A percentile compares a stretch with the other conserved stretches of the same genome.
Conservation (phyloP, 495 filamentous ascomycete species). For the Trichocladium antarcticum region DNA sequence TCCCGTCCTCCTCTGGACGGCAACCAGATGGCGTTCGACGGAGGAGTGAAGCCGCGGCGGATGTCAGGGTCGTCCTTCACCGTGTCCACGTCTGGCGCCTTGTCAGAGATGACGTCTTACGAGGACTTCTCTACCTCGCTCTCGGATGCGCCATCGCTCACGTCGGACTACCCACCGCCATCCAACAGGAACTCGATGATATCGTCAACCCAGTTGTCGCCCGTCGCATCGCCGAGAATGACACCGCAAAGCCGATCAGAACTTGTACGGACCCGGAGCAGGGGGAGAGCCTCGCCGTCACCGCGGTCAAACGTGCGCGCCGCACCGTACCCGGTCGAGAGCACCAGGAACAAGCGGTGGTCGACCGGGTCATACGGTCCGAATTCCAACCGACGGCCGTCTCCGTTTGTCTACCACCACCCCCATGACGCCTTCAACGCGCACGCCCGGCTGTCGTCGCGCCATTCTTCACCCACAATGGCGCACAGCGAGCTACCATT, state of each 20-base stretch:
- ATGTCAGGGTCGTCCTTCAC: slow-evolving; percentile 51
- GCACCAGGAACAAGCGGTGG: slow-evolving; percentile 55
- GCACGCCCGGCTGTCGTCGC: slow-evolving; percentile 36
- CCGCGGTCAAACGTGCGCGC: slow-evolving; percentile 52
- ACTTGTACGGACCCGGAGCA: slow-evolving; percentile 46
- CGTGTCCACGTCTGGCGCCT: slow-evolving; percentile 45
- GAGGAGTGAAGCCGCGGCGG: slow-evolving; percentile 34
- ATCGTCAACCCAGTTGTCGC: slow-evolving; percentile 48
- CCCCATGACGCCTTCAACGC: slow-evolving; percentile 41
- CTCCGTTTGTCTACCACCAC: slow-evolving; percentile 45
- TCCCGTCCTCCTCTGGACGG: slow-evolving; percentile 30
- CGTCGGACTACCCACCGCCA: slow-evolving; percentile 45
- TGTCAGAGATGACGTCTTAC: slow-evolving; percentile 48
- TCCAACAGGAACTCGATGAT: slow-evolving; percentile 49
- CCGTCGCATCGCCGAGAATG: slow-evolving; percentile 50
- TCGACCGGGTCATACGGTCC: slow-evolving; percentile 56
- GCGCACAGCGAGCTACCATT: slow-evolving; percentile 41
- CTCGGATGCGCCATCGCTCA: slow-evolving; percentile 45
- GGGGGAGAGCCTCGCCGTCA: slow-evolving; percentile 54
- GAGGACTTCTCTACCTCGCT: slow-evolving; percentile 48
- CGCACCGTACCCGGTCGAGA: slow-evolving; percentile 52
- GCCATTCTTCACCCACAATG: slow-evolving; percentile 45
- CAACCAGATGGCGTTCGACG: slow-evolving; percentile 33
- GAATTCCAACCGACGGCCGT: slow-evolving; percentile 39
- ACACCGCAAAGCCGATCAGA: slow-evolving; percentile 45